phyloP scores from a whole-genome alignment of 1,284 basidiomycete genomes.

The Trichosporon faecale region DNA sequence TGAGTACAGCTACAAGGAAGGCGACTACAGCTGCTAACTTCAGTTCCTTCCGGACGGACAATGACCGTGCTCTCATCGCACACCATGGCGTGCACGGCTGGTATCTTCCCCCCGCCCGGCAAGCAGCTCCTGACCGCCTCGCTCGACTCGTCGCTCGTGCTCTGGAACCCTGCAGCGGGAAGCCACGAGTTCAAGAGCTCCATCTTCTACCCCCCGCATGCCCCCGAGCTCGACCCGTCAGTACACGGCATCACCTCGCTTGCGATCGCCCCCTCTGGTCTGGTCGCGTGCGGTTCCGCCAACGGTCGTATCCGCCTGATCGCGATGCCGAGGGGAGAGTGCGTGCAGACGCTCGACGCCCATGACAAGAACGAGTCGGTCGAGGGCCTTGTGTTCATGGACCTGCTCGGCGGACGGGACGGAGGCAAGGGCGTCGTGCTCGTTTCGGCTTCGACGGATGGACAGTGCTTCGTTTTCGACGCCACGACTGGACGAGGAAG shows the following conservation, averaged over 20 bases:
- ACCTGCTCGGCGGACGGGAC: conserved; percentile 61
- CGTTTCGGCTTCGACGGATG: conserved; percentile 87
- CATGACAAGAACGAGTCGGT: conserved; percentile 86
- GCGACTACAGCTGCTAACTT: not conserved
- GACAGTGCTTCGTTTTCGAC: conserved; percentile 91
- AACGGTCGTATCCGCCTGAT: conserved; percentile 79
- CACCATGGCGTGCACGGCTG: conserved; percentile 76
- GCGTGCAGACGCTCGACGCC: conserved; percentile 66
- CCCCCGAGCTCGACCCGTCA: conserved; percentile 52
- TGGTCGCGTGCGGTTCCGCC: conserved; percentile 83
- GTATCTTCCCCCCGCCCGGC: conserved; percentile 74
- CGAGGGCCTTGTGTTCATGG: conserved; percentile 82
- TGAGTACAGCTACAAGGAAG: conserved; percentile 45
- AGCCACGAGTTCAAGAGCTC: conserved; percentile 63
- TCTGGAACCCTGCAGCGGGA: conserved; percentile 77
- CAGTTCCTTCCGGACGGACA: conserved; percentile 87
- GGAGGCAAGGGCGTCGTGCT: conserved; percentile 62
- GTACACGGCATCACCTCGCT: conserved; percentile 79
- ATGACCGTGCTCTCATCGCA: conserved; percentile 97
- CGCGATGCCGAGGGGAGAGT: conserved; percentile 78
- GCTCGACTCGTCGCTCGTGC: conserved; percentile 75
- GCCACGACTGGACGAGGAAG: conserved; percentile 75
- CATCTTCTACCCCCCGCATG: conserved; percentile 58
- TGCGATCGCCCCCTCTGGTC: conserved; percentile 74
- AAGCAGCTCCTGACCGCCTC: conserved; percentile 85